Base-by-base conservation (phyloP, 176 grass and related monocot species). In the Ananas comosus region DNA sequence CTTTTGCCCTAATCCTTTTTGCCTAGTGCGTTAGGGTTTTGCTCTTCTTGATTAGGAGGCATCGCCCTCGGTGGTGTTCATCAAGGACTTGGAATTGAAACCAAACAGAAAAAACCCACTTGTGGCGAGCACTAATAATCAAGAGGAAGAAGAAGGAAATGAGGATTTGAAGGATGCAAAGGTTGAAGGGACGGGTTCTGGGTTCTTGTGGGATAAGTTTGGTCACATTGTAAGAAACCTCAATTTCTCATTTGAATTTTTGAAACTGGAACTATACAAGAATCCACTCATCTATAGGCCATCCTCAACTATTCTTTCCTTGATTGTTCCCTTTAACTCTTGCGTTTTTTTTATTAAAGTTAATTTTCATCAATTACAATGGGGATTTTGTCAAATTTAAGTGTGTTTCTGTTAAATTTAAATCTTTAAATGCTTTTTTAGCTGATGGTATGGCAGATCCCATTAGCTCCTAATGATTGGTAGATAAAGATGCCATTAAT, bases 1-100 rank as follows among this genome's bases (percentile, higher is more conserved):
- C 64, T 14, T 4, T 16, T 13, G 4, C 33, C 23, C 71, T 19
- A 16, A 47, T 0, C 11, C 24, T 12, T 14, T 13, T 25, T 9
- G 12, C 63, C 69, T 48, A 49, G 50, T 61, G 9, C 9, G n/a
- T 27, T 27, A 21, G 8, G 8, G 23, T 42, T 42, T 42, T 54
- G 9, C n/a, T 12, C 50, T 7, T 1, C 64, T 12, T 70, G 3
- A 70, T 66, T 64, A 94, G 87, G 91, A 87, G 67, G 70, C 87
- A 51, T 87, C 87, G 65, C 87, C 86, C 58, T 96, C 91, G 68
- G 91, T 96, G 72, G 91, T 90, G 72, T 96, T 96, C 81, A 96
- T 96, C 78, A 90, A 96, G 77, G 87, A 87, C 72, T 75, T 90
- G 24, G 50, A 82, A 17, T 10, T 78, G 9, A 13, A 66, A 22